phyloP scores from a whole-genome alignment of 176 grass and related monocot genomes.

The Rhynchospora pubera region DNA sequence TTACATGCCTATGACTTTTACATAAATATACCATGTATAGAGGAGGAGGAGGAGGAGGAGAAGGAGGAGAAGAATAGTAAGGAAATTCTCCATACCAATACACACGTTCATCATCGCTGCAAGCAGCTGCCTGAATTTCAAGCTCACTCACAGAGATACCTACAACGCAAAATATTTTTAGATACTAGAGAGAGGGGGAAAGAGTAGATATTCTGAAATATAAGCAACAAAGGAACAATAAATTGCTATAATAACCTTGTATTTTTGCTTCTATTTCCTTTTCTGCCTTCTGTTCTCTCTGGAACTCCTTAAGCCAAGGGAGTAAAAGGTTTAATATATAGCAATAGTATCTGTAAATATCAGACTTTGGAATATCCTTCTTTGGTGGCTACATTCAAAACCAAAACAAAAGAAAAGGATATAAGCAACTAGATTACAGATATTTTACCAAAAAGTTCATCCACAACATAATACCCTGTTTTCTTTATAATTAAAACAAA shows the following conservation, averaged over 20 bases:
- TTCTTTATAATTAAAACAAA: no score
- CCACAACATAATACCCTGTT: no score
- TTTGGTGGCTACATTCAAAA: slow-evolving; percentile 29
- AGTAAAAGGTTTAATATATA: slow-evolving; percentile 38
- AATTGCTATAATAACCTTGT: slow-evolving; percentile 28
- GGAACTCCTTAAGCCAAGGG: slow-evolving; percentile 58
- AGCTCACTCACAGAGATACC: slow-evolving; percentile 34
- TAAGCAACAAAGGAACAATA: not conserved
- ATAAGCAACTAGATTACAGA: not conserved
- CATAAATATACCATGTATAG: no score
- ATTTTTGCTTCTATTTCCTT: slow-evolving; percentile 58
- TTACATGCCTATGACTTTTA: not conserved
- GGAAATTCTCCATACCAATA: slow-evolving; percentile 45
- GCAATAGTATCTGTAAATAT: slow-evolving; percentile 33
- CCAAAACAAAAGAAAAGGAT: not conserved
- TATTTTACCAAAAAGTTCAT: not conserved
- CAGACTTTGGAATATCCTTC: slow-evolving; percentile 42
- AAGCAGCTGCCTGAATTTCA: slow-evolving; percentile 34
- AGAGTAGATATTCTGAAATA: not conserved
- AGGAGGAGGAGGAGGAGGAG: no score
- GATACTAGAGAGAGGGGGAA: not conserved
- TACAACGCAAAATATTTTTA: slow-evolving; percentile 1
- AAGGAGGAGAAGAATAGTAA: no score
- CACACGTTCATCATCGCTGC: slow-evolving; percentile 36
- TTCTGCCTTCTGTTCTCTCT: slow-evolving; percentile 40